These are phyloP conservation scores for Suillus hirtellus DNA, from an alignment of 768 basidiomycete species.

Conservation along the genomic window DNA sequence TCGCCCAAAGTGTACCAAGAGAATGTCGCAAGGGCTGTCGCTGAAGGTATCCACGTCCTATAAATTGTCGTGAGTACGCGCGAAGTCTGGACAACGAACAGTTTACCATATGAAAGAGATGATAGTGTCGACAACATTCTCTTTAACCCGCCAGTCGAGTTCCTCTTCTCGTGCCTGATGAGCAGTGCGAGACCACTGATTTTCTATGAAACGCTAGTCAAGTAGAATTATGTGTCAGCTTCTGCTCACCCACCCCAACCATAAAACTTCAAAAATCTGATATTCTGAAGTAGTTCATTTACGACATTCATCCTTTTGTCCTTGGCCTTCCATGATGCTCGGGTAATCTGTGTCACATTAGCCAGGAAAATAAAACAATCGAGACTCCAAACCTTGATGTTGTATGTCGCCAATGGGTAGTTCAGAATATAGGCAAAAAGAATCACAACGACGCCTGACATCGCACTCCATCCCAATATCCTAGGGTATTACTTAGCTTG, in stretches of 20 bases:
- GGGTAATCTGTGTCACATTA: slow-evolving; percentile 45
- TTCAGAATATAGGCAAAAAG: slow-evolving; percentile 62
- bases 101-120: slow-evolving; percentile 70
- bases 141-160: slow-evolving; percentile 65
- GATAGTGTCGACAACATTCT: slow-evolving; percentile 57
- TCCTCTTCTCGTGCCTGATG: slow-evolving; percentile 58
- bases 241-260: slow-evolving; percentile 58
- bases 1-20: slow-evolving; percentile 69
- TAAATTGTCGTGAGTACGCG: slow-evolving; percentile 12
- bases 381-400: slow-evolving; percentile 50
- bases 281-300: slow-evolving; percentile 76
- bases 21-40: slow-evolving; percentile 63
- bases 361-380: not conserved
- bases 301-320: slow-evolving; percentile 71
- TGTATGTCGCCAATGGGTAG: slow-evolving; percentile 66
- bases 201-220: slow-evolving; percentile 39
- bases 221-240: not conserved
- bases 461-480: slow-evolving; percentile 75
- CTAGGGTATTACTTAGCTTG: slow-evolving; percentile 34
- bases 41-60: slow-evolving; percentile 75
- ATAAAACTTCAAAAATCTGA: slow-evolving; percentile 73
- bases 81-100: not conserved
- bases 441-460: slow-evolving; percentile 69
- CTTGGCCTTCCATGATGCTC: slow-evolving; percentile 58
- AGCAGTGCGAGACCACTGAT: slow-evolving; percentile 59